A percentile compares a stretch with the other conserved stretches of the same genome.
These are phyloP conservation scores for Pueraria montana DNA, from an alignment of 306 rosid species.

Conservation along the genomic window DNA sequence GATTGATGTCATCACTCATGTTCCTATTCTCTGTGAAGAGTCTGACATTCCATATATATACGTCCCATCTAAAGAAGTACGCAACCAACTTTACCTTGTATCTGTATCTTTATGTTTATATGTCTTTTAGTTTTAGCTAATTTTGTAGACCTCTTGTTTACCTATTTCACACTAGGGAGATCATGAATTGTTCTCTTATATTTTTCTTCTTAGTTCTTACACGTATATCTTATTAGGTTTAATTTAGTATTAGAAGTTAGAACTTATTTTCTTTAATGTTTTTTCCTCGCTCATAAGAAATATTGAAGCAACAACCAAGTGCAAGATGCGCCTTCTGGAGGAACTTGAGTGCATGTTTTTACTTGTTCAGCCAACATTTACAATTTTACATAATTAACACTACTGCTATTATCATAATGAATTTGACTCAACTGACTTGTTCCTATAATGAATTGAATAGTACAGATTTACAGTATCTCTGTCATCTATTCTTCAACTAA, in stretches of 20 bases:
- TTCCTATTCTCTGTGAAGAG: constrained; percentile 92
- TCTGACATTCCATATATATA: constrained; percentile 81
- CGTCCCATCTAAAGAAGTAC: constrained; percentile 89
- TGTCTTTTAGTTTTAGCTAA: background rate
- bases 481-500: background rate
- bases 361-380: background rate
- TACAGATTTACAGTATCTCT: background rate
- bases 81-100: constrained; percentile 6
- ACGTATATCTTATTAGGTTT: background rate
- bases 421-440: background rate
- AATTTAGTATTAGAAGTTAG: background rate
- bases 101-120: background rate
- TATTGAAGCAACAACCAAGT: background rate
- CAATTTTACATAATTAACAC: no score
- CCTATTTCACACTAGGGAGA: background rate
- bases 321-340: background rate
- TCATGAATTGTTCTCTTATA: background rate
- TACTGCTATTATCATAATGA: background rate
- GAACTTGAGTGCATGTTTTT: background rate
- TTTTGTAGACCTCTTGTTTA: background rate
- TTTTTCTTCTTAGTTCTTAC: background rate
- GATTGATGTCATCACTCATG: constrained; percentile 92
- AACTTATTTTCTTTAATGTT: background rate
- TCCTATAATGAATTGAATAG: background rate
- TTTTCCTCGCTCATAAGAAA: background rate